These are phyloP conservation scores for Tolypocladium tundrense DNA, from an alignment of 2,329 filamentous ascomycete species.

Conservation along the genomic window DNA sequence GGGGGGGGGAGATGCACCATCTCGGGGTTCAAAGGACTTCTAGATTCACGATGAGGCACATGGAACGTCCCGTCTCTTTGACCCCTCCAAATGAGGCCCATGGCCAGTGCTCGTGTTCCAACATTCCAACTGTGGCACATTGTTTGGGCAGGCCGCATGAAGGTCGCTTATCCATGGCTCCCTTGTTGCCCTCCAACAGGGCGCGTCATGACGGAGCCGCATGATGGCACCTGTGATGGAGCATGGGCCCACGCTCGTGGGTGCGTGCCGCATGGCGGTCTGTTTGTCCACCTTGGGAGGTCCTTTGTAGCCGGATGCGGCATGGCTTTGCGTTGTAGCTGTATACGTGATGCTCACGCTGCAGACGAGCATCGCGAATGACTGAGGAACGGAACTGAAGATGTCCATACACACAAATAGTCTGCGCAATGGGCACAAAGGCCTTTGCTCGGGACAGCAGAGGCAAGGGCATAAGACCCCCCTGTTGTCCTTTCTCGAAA, in stretches of 20 bases:
- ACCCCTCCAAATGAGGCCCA: not conserved
- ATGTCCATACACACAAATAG: constrained; percentile 6
- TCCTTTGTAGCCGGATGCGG: constrained; percentile 11
- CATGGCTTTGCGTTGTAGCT: constrained; percentile 9
- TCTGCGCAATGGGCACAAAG: constrained; percentile 1
- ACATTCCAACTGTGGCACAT: constrained; percentile 2
- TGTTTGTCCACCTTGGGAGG: constrained; percentile 1
- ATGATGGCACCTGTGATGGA: constrained; percentile 5
- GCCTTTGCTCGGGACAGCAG: not conserved
- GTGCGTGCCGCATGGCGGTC: constrained; percentile 7
- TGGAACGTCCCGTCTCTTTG: not conserved
- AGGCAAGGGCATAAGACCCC: constrained; percentile 3
- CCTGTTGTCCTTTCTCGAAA: not conserved
- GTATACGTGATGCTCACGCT: constrained; percentile 13
- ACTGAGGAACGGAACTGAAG: not conserved
- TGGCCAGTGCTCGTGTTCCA: constrained; percentile 1
- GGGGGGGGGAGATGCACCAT: not conserved
- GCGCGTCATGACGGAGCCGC: constrained; percentile 5
- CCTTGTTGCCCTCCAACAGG: constrained; percentile 7
- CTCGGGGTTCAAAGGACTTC: constrained; percentile 1
- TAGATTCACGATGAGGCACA: not conserved
- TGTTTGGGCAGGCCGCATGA: constrained; percentile 1
- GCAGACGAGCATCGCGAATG: constrained; percentile 5
- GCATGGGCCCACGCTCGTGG: constrained; percentile 1
- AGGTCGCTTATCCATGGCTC: constrained; percentile 1